These are phyloP conservation scores for Suhomyces vadensis DNA, from an alignment of 805 yeast species.

Conservation along the genomic window DNA sequence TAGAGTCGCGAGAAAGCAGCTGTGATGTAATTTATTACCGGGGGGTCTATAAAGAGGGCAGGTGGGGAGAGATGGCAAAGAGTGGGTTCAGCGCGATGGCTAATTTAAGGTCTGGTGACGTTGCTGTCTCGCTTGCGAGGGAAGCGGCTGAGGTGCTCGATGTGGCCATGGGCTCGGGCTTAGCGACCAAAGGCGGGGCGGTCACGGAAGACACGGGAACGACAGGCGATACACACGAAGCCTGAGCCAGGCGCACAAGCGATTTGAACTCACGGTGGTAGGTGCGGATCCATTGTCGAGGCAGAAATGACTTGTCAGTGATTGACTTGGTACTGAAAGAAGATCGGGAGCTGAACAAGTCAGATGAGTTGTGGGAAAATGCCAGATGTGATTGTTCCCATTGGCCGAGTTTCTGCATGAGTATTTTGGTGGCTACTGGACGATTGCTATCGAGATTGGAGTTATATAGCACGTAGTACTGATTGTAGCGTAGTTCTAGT, in stretches of 20 bases:
- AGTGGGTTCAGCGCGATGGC: slow-evolving; percentile 9
- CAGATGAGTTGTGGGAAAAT: slow-evolving; percentile 25
- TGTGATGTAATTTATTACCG: too few relatives aligned
- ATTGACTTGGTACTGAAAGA: slow-evolving; percentile 31
- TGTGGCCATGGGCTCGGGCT: background rate
- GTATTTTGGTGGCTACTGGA: slow-evolving; percentile 58
- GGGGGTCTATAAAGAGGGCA: background rate
- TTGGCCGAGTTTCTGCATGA: slow-evolving; percentile 56
- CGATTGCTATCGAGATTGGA: slow-evolving; percentile 72
- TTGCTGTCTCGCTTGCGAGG: too few relatives aligned
- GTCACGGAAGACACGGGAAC: background rate
- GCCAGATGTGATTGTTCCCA: slow-evolving; percentile 60
- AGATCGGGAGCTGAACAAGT: slow-evolving; percentile 21
- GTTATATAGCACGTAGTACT: slow-evolving; percentile 75
- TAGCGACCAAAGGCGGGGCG: background rate
- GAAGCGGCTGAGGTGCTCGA: too few relatives aligned
- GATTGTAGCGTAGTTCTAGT: slow-evolving; percentile 70
- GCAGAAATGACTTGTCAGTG: slow-evolving; percentile 49
- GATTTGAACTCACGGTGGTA: slow-evolving; percentile 42
- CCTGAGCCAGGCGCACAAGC: slow-evolving; percentile 23
- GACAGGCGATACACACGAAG: background rate
- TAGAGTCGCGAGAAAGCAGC: too few relatives aligned
- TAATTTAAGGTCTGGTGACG: slow-evolving; percentile 1
- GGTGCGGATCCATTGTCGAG: slow-evolving; percentile 42
- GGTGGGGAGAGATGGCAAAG: slow-evolving; percentile 3